Evolutionary conservation across 495 filamentous ascomycete species (phyloP).

Genomic region (Penicillium goetzii): DNA sequence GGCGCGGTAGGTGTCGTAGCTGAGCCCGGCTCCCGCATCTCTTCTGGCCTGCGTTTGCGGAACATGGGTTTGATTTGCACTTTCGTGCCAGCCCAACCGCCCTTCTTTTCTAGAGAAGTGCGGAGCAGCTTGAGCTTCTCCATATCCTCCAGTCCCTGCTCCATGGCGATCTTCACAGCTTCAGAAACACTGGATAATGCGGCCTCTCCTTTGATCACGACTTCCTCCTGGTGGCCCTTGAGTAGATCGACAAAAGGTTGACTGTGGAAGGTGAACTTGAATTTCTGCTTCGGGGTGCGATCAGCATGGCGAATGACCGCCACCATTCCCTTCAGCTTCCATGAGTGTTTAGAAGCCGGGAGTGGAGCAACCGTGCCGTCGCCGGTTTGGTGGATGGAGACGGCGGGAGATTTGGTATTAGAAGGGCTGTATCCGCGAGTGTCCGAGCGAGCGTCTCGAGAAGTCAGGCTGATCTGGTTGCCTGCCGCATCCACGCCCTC

Average conservation of each 20-base stretch:
- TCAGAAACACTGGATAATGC: constrained; percentile 87
- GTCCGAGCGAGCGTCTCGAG: constrained; percentile 33
- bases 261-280: constrained; percentile 98
- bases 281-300: constrained; percentile 97
- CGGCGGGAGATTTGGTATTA: constrained; percentile 37
- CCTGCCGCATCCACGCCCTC: constrained; percentile 39
- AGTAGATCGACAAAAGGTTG: constrained; percentile 93
- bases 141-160: constrained; percentile 77
- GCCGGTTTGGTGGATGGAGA: constrained; percentile 35
- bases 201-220: constrained; percentile 87
- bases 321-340: constrained; percentile 98
- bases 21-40: constrained; percentile 41
- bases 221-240: constrained; percentile 93
- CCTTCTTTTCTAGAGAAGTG: constrained; percentile 87
- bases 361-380: constrained; percentile 57
- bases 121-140: constrained; percentile 82
- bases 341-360: constrained; percentile 90
- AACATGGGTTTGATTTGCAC: constrained; percentile 99
- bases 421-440: constrained; percentile 33
- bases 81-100: constrained; percentile 92
- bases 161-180: constrained; percentile 78
- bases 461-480: constrained; percentile 23
- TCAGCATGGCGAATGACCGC: constrained; percentile 95
- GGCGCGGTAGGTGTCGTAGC: constrained; percentile 8
- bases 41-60: constrained; percentile 72